Base-by-base conservation (phyloP, 768 basidiomycete species). In the Exidia glandulosa region DNA sequence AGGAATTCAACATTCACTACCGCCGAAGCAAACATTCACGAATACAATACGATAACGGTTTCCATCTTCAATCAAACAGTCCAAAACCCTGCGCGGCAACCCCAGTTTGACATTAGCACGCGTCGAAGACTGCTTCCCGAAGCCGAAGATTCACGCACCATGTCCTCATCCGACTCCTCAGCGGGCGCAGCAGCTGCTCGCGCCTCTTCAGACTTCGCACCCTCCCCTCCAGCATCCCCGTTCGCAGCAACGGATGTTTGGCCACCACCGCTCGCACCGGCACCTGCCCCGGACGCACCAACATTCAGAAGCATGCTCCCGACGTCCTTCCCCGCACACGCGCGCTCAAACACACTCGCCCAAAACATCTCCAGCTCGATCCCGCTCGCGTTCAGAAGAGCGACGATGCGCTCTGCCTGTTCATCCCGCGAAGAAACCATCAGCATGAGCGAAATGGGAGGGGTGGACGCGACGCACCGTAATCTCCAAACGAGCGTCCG, bases 311-410 rank as follows among this genome's bases (percentile, higher is more conserved):
- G 69, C 62, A 79, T 66, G 60, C 74, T 75, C 72, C 78, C 78
- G 69, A 79, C 73, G 73, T 79, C 72, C 73, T 78, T 78, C 62
- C 78, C 78, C 69, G 75, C 78, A 66, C 79, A 75, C 45, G 77
- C 78, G 73, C 79, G 79, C 71, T 77, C 78, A 67, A 79, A 73
- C 65, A 79, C 73, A 56, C 76, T 68, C 60, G 76, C 76, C 78
- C 78, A 79, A 76, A 79, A 78, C 64, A 77, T 72, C 68, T 79
- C 78, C 59, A 78, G 66, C 62, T 77, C 76, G 63, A 78, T 75
- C 64, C 74, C 75, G 66, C 77, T 77, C 65, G 76, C 76, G 47
- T 70, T 61, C 67, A 74, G 74, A 65, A 79, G 69, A 47, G 76
- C 64, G 69, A 63, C 63, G 72, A 79, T 74, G 70, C 77, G 78